phyloP scores from a whole-genome alignment of 1,139 yeast genomes.

The Trichomonascaceae sp. region DNA sequence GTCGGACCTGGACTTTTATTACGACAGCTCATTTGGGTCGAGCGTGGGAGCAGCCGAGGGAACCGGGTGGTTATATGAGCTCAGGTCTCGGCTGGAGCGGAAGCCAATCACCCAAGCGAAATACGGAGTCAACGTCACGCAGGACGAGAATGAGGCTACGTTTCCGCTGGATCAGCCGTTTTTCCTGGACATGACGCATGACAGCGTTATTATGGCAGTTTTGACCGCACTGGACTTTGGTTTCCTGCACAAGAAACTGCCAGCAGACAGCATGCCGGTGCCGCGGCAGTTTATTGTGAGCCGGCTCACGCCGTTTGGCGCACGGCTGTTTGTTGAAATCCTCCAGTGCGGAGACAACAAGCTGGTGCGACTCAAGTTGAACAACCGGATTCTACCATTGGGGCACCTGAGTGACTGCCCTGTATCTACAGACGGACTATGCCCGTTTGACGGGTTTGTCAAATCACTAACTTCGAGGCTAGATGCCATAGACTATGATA shows the following conservation, averaged over 20 bases:
- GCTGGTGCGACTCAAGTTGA: slow-evolving; percentile 26
- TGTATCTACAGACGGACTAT: slow-evolving; percentile 23
- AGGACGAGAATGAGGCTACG: slow-evolving; percentile 17
- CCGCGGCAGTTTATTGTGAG: slow-evolving; percentile 31
- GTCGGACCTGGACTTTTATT: slow-evolving; percentile 32
- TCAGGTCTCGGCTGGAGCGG: slow-evolving; percentile 24
- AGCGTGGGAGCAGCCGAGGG: slow-evolving; percentile 30
- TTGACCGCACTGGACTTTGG: slow-evolving; percentile 29
- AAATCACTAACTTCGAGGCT: slow-evolving; percentile 23
- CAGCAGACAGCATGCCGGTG: slow-evolving; percentile 24
- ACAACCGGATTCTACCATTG: slow-evolving; percentile 30
- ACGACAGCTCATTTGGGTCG: slow-evolving; percentile 28
- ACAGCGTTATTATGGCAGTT: slow-evolving; percentile 27
- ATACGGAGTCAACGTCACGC: slow-evolving; percentile 28
- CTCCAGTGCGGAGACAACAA: slow-evolving; percentile 23
- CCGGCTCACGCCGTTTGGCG: slow-evolving; percentile 32
- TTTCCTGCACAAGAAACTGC: slow-evolving; percentile 24
- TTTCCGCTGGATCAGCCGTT: slow-evolving; percentile 32
- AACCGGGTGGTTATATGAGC: slow-evolving; percentile 30
- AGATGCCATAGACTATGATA: slow-evolving; percentile 22
- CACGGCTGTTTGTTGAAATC: slow-evolving; percentile 28
- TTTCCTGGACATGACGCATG: slow-evolving; percentile 33
- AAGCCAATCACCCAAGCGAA: slow-evolving; percentile 16
- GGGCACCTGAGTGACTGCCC: slow-evolving; percentile 27
- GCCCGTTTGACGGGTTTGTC: slow-evolving; percentile 24